phyloP scores from a whole-genome alignment of 495 filamentous ascomycete genomes.

The Penicillium daleae region DNA sequence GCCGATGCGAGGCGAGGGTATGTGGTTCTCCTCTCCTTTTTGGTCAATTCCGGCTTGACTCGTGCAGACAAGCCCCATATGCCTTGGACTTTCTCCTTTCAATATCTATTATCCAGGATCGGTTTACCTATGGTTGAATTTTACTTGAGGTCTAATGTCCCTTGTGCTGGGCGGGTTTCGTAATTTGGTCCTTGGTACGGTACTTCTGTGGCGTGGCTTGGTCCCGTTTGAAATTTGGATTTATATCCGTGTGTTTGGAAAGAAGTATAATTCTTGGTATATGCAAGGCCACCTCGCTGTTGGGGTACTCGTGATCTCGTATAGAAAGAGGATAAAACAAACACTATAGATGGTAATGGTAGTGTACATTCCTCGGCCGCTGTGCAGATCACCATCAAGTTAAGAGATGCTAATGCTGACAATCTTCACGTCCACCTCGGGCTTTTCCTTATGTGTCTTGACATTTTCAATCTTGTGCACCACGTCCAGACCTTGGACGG shows the following conservation, averaged over 20 bases:
- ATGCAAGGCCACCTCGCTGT: not conserved
- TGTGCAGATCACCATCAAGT: constrained; percentile 20
- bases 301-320: constrained; percentile 10
- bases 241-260: not conserved
- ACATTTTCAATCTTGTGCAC: constrained; percentile 95
- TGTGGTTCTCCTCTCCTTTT: not conserved
- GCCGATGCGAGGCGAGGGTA: not conserved
- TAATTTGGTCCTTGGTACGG: not conserved
- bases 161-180: not conserved
- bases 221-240: not conserved
- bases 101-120: not conserved
- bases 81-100: not conserved
- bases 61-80: not conserved
- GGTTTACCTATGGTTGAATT: not conserved
- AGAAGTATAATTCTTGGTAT: not conserved
- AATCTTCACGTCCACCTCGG: constrained; percentile 96
- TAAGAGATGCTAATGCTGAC: constrained; percentile 69
- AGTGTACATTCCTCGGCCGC: not conserved
- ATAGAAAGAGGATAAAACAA: constrained; percentile 1
- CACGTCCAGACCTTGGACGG: constrained; percentile 89
- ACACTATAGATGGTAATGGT: constrained; percentile 3
- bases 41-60: not conserved
- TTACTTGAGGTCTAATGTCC: not conserved
- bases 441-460: constrained; percentile 92
- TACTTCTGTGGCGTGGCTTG: not conserved